phyloP scores from a whole-genome alignment of 208 protist genomes.

The Leishmania amazonensis region DNA sequence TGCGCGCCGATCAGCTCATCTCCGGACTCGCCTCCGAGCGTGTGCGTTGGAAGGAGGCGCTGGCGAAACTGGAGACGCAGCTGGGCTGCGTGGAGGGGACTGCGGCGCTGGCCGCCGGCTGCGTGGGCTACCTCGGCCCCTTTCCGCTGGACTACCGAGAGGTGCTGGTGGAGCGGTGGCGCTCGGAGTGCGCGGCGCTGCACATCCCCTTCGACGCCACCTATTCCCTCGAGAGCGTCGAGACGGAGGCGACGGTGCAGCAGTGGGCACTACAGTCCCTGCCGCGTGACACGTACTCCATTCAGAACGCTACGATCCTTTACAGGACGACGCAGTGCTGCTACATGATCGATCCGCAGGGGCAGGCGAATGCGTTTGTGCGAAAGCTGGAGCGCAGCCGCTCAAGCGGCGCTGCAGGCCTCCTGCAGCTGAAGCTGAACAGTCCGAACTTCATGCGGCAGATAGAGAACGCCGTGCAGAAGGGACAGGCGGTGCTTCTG shows the following conservation, averaged over 20 bases:
- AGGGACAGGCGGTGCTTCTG: slow-evolving; percentile 94
- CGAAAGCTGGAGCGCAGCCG: slow-evolving; percentile 78
- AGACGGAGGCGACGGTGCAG: slow-evolving; percentile 87
- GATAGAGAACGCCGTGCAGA: slow-evolving; percentile 93
- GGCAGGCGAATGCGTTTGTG: slow-evolving; percentile 95
- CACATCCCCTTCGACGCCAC: slow-evolving; percentile 59
- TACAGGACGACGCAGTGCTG: slow-evolving; percentile 89
- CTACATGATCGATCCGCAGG: slow-evolving; percentile 94
- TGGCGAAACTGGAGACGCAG: slow-evolving; percentile 68
- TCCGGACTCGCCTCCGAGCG: slow-evolving; percentile 84
- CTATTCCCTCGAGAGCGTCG: slow-evolving; percentile 88
- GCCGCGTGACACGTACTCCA: slow-evolving; percentile 91
- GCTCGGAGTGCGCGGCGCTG: slow-evolving; percentile 53
- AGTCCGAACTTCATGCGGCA: slow-evolving; percentile 92
- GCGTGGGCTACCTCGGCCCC: slow-evolving; percentile 89
- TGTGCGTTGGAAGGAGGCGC: slow-evolving; percentile 69
- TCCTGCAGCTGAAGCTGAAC: slow-evolving; percentile 92
- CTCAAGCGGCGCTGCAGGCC: slow-evolving; percentile 54
- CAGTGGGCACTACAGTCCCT: slow-evolving; percentile 95
- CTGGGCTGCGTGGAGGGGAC: slow-evolving; percentile 71
- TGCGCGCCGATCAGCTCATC: slow-evolving; percentile 89
- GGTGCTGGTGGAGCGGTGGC: slow-evolving; percentile 67
- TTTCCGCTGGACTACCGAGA: slow-evolving; percentile 87
- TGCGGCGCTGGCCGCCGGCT: slow-evolving; percentile 84
- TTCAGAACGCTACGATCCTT: slow-evolving; percentile 92